Percentiles rank a stretch among this genome's conserved stretches.
Conservation (phyloP, 2,329 filamentous ascomycete genomes). For the Hortaea sp. region DNA sequence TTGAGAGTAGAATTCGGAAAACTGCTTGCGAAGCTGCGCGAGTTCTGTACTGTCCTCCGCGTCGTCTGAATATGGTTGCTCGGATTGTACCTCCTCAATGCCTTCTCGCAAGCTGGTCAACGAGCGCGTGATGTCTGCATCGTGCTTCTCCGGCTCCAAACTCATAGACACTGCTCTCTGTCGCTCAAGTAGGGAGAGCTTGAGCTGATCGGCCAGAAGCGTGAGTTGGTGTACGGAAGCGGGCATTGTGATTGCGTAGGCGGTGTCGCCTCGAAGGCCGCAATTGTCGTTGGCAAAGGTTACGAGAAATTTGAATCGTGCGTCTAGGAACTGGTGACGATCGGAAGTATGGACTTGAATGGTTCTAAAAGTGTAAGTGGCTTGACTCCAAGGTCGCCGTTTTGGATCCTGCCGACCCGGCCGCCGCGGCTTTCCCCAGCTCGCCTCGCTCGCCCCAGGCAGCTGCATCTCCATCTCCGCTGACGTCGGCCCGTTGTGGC, state of each 20-base stretch:
- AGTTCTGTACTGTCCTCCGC: constrained; percentile 46
- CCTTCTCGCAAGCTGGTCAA: constrained; percentile 78
- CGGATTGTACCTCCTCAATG: constrained; percentile 57
- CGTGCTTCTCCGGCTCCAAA: constrained; percentile 68
- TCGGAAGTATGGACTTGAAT: too few relatives aligned
- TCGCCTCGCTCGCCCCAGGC: too few relatives aligned
- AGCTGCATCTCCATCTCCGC: too few relatives aligned
- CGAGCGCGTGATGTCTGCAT: constrained; percentile 80
- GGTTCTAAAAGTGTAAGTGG: too few relatives aligned
- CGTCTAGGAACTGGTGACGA: too few relatives aligned
- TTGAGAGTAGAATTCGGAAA: constrained; percentile 65
- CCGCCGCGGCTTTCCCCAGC: too few relatives aligned
- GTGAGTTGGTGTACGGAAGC: constrained; percentile 60
- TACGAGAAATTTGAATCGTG: too few relatives aligned
- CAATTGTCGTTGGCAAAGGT: too few relatives aligned
- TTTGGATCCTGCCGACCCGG: too few relatives aligned
- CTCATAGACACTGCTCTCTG: constrained; percentile 75
- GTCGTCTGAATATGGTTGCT: constrained; percentile 42
- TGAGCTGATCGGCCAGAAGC: constrained; percentile 91
- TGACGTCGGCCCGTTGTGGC: too few relatives aligned
- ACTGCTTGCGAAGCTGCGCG: constrained; percentile 60
- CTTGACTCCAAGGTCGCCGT: too few relatives aligned
- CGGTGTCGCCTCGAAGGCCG: too few relatives aligned
- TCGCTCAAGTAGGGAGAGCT: constrained; percentile 85
- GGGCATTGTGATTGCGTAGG: constrained; percentile 5